Percentiles rank a stretch among this genome's conserved stretches.
phyloP scores from a whole-genome alignment of 1,139 yeast species.

The Pichia sp. region DNA sequence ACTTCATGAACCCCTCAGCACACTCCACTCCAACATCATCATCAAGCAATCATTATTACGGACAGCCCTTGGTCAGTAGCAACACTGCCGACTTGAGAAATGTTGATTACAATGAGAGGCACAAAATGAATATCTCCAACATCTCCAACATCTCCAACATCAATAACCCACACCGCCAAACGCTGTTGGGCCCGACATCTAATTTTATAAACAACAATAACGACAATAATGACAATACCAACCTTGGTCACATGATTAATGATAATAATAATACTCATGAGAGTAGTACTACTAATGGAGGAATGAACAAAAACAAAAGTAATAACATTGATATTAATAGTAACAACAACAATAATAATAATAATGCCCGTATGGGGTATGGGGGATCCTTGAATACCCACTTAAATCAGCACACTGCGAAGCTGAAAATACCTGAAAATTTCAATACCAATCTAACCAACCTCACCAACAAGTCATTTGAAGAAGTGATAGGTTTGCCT shows the following conservation, averaged over 20 bases:
- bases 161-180: background rate
- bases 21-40: background rate
- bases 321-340: background rate
- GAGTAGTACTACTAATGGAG: too few species aligned
- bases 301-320: background rate
- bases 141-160: background rate
- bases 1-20: conserved; percentile 6
- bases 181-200: background rate
- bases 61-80: conserved; percentile 1
- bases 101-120: background rate
- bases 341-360: background rate
- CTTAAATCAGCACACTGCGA: background rate
- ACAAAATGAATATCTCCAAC: background rate
- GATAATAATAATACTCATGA: background rate
- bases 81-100: conserved; percentile 3
- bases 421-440: background rate
- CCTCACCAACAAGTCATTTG: conserved; percentile 13
- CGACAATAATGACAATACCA: background rate
- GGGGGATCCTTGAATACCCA: background rate
- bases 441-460: conserved; percentile 6
- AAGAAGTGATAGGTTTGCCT: conserved; percentile 17
- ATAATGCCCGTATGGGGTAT: background rate
- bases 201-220: background rate
- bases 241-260: background rate
- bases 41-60: background rate